These are phyloP conservation scores for Symbiodinium pilosum DNA, from an alignment of 73 alveolate species.

Conservation along the genomic window DNA sequence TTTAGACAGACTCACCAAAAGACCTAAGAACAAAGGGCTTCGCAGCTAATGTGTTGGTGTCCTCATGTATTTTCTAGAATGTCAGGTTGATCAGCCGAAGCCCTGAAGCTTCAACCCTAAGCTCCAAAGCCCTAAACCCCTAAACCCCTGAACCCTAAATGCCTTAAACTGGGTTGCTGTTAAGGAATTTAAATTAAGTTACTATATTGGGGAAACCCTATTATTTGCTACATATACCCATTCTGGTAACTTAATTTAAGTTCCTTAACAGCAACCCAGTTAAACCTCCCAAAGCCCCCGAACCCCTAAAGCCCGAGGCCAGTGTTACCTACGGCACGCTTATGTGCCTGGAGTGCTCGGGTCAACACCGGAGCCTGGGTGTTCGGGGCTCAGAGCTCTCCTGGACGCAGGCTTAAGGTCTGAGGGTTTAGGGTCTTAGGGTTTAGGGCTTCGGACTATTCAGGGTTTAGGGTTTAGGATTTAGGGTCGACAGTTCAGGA, in stretches of 20 bases:
- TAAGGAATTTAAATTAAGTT: too few relatives aligned
- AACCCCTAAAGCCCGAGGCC: slow-evolving; percentile 21
- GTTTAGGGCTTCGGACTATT: neutral
- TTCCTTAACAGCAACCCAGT: neutral
- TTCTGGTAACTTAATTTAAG: neutral
- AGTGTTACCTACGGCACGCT: slow-evolving; percentile 81
- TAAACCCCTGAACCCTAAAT: too few relatives aligned
- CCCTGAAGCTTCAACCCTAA: too few relatives aligned
- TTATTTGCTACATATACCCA: too few relatives aligned
- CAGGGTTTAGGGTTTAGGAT: neutral
- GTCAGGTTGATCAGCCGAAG: too few relatives aligned
- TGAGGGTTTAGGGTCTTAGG: neutral
- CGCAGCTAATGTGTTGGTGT: too few relatives aligned
- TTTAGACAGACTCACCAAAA: too few relatives aligned
- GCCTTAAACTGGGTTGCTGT: too few relatives aligned
- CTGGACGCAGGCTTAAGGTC: neutral
- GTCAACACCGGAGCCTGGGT: slow-evolving; percentile 86
- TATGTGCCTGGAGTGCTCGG: slow-evolving; percentile 92
- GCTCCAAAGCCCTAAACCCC: too few relatives aligned
- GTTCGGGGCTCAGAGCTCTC: neutral
- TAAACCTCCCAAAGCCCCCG: neutral
- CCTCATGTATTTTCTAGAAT: too few relatives aligned
- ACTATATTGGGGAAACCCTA: too few relatives aligned
- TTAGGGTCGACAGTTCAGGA: neutral
- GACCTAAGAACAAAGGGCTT: too few relatives aligned